Percentiles rank a stretch among this genome's conserved stretches.
These are phyloP conservation scores for Cymbopogon citratus DNA, from an alignment of 176 grass and related monocot genomes.

Conservation along the genomic window DNA sequence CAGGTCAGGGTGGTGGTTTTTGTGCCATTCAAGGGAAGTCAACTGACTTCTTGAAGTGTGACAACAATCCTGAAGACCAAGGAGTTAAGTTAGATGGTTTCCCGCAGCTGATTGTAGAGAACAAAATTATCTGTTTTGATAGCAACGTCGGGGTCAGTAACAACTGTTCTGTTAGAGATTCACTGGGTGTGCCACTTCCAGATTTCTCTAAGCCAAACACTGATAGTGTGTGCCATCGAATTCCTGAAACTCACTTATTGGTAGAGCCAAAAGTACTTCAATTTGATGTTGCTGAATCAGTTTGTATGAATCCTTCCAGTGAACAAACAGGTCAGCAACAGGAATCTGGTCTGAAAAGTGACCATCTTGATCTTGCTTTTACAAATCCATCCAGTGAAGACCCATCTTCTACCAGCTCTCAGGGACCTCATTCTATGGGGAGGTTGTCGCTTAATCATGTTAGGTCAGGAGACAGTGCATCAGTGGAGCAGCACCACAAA, in stretches of 20 bases:
- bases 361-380: constrained; percentile 10
- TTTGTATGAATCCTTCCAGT: constrained; percentile 4
- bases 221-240: not conserved
- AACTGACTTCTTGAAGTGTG: constrained; percentile 21
- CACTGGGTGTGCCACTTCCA: not conserved
- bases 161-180: constrained; percentile 23
- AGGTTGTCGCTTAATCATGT: constrained; percentile 21
- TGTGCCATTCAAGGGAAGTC: constrained; percentile 4
- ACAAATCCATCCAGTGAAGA: constrained; percentile 23
- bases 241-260: constrained; percentile 28
- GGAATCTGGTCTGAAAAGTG: constrained; percentile 13
- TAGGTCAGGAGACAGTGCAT: constrained; percentile 9
- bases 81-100: constrained; percentile 24
- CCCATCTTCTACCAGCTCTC: constrained; percentile 18
- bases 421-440: constrained; percentile 2
- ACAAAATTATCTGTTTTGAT: constrained; percentile 12
- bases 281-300: constrained; percentile 39
- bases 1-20: constrained; percentile 25
- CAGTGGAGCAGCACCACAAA: not conserved
- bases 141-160: not conserved
- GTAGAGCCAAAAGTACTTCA: constrained; percentile 49
- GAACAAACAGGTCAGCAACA: constrained; percentile 22
- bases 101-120: not conserved
- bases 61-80: constrained; percentile 17
- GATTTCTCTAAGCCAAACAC: constrained; percentile 1